Percentiles rank a stretch among this genome's conserved stretches.
Evolutionary conservation across 192 early-diverging fungal species (phyloP).

Genomic region (Lobosporangium transversale): DNA sequence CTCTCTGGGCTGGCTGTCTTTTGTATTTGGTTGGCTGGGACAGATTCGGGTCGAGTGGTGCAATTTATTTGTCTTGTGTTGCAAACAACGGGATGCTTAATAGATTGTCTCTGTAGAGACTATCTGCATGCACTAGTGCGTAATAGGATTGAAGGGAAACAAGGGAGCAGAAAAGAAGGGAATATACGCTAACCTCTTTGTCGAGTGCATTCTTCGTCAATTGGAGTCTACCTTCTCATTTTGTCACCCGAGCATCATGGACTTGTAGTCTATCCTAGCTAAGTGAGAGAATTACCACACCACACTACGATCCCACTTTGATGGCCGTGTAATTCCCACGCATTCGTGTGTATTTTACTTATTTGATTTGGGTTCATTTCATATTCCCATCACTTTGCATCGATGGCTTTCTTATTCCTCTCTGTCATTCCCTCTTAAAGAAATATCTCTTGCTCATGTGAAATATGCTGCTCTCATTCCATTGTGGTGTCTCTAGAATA

Average conservation of each 20-base stretch:
- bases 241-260: background rate
- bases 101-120: background rate
- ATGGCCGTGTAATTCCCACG: too few relatives aligned
- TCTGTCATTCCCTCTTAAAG: too few relatives aligned
- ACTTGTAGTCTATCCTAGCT: background rate
- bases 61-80: conserved; percentile 10
- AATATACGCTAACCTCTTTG: background rate
- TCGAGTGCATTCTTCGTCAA: background rate
- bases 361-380: too few relatives aligned
- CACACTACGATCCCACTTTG: too few relatives aligned
- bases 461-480: too few relatives aligned
- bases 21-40: conserved; percentile 5
- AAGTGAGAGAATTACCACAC: background rate
- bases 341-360: too few relatives aligned
- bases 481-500: conserved; percentile 49
- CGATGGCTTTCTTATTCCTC: too few relatives aligned
- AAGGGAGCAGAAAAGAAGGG: background rate
- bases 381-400: too few relatives aligned
- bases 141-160: background rate
- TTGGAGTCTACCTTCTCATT: background rate
- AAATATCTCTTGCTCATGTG: too few relatives aligned
- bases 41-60: conserved; percentile 15
- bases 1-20: background rate
- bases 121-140: background rate
- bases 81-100: too few relatives aligned